A percentile compares a stretch with the other conserved stretches of the same genome.
These are phyloP conservation scores for Chrysanthemum lavandulifolium DNA, from an alignment of 129 eudicot genomes.

Conservation along the genomic window DNA sequence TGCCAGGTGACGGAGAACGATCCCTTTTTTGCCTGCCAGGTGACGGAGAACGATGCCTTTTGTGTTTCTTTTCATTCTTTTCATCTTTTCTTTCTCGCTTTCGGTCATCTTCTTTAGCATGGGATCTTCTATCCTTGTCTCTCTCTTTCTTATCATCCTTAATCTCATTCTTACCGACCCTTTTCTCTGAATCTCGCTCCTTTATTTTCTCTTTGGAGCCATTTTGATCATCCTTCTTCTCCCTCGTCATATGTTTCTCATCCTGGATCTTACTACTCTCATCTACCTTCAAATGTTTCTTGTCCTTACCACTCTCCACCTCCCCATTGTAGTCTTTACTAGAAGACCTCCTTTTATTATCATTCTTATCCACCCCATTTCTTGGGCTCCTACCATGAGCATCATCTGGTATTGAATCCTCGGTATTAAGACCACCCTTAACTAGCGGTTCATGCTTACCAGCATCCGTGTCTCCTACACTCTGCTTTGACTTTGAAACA, in stretches of 20 bases:
- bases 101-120: constrained; percentile 49
- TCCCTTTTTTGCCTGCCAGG: constrained; percentile 56
- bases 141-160: constrained; percentile 52
- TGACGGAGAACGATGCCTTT: constrained; percentile 62
- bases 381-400: constrained; percentile 40
- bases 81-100: constrained; percentile 66
- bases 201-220: constrained; percentile 54
- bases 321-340: constrained; percentile 35
- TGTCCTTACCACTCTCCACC: constrained; percentile 38
- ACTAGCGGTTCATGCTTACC: too few relatives aligned
- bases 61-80: constrained; percentile 61
- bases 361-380: constrained; percentile 38
- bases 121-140: constrained; percentile 48
- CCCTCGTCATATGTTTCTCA: constrained; percentile 47
- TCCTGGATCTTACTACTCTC: constrained; percentile 52
- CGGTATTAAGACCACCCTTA: constrained; percentile 22
- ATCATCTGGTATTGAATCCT: constrained; percentile 35
- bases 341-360: constrained; percentile 34
- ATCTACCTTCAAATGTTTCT: constrained; percentile 36
- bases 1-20: constrained; percentile 63
- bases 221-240: constrained; percentile 40
- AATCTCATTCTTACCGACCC: constrained; percentile 43
- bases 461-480: constrained; percentile 16
- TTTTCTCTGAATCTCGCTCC: constrained; percentile 59
- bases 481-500: constrained; percentile 31